Evolutionary conservation across 2,329 filamentous ascomycete species (phyloP).

Genomic region (Aschersonia sp.): DNA sequence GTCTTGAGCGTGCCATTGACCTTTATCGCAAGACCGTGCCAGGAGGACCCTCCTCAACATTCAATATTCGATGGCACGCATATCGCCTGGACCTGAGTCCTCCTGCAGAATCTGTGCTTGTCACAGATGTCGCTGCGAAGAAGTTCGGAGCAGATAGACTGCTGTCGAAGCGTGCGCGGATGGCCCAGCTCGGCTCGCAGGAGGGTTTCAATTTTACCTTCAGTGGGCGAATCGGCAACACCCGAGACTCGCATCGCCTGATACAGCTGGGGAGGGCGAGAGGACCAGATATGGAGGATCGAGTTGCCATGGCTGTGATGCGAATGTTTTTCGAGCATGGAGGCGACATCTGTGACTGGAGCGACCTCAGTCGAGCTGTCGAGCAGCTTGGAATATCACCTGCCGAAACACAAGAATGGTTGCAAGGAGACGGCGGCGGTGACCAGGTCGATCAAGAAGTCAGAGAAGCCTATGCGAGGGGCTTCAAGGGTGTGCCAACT

Average conservation of each 20-base stretch:
- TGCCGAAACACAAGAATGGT: constrained; percentile 36
- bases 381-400: constrained; percentile 37
- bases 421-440: constrained; percentile 38
- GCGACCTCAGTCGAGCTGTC: constrained; percentile 35
- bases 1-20: constrained; percentile 57
- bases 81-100: constrained; percentile 58
- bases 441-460: constrained; percentile 43
- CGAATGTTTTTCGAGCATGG: constrained; percentile 50
- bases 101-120: constrained; percentile 26
- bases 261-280: constrained; percentile 50
- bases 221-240: constrained; percentile 58
- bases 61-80: constrained; percentile 60
- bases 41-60: constrained; percentile 44
- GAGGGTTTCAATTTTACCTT: constrained; percentile 64
- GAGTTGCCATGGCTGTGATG: constrained; percentile 49
- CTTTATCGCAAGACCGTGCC: constrained; percentile 49
- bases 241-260: constrained; percentile 64
- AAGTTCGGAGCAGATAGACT: constrained; percentile 54
- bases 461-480: constrained; percentile 30
- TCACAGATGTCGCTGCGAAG: constrained; percentile 35
- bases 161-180: constrained; percentile 38
- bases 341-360: constrained; percentile 44
- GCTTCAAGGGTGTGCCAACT: constrained; percentile 55
- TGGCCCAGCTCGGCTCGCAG: constrained; percentile 40
- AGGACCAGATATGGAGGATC: constrained; percentile 32